Conservation (phyloP, 495 filamentous ascomycete species). For the Podospora sp. region DNA sequence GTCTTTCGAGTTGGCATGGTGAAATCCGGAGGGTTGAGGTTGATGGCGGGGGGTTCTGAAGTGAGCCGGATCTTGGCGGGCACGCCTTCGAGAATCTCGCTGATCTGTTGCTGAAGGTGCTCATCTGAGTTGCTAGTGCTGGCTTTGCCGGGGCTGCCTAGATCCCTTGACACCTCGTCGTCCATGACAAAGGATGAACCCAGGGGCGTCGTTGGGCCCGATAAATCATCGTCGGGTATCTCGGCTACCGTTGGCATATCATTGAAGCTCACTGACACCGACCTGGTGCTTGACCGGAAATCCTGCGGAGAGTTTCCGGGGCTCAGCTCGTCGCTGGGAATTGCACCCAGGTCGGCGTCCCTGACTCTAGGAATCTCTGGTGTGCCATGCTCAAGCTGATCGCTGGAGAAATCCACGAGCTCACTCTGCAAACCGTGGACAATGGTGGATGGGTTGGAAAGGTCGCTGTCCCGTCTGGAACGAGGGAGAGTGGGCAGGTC, state of each 20-base stretch:
- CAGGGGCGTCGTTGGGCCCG: constrained; percentile 29
- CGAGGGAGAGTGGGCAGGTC: constrained; percentile 26
- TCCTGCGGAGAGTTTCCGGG: constrained; percentile 47
- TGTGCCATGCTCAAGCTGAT: constrained; percentile 31
- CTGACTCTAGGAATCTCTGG: constrained; percentile 42
- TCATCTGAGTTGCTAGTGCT: constrained; percentile 53
- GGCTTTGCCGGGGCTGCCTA: constrained; percentile 38
- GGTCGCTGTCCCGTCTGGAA: constrained; percentile 37
- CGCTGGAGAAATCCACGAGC: constrained; percentile 36
- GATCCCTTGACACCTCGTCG: constrained; percentile 37
- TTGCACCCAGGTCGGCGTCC: constrained; percentile 25
- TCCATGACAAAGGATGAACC: constrained; percentile 23
- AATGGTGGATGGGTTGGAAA: constrained; percentile 46
- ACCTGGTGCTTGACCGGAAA: constrained; percentile 41
- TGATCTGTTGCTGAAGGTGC: constrained; percentile 82
- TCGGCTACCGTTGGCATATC: constrained; percentile 43
- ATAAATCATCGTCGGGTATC: constrained; percentile 35
- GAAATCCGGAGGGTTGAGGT: constrained; percentile 52
- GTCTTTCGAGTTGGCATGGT: constrained; percentile 45
- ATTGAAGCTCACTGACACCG: constrained; percentile 48
- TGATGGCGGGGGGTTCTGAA: constrained; percentile 49
- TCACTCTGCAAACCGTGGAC: constrained; percentile 36
- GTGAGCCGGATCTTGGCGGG: constrained; percentile 79
- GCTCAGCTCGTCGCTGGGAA: constrained; percentile 40
- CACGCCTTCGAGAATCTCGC: constrained; percentile 76